Evolutionary conservation across 2,329 filamentous ascomycete species (phyloP).

Genomic region (Trichophyton equinum): DNA sequence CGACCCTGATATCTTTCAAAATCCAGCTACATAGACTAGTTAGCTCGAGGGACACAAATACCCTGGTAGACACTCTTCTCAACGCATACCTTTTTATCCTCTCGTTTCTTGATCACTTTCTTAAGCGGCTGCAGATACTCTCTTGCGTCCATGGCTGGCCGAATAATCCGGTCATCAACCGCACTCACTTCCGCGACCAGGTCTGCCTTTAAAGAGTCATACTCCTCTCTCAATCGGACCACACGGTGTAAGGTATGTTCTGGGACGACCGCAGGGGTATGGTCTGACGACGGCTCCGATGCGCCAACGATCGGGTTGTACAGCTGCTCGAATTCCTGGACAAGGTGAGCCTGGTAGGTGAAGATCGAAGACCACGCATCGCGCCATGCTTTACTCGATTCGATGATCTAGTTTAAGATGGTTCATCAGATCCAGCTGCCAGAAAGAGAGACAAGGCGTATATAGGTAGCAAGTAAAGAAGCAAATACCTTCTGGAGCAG

Average conservation of each 20-base stretch:
- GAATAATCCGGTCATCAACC: slow-evolving; percentile 58
- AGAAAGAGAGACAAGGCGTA: neutral
- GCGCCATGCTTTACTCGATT: slow-evolving; percentile 62
- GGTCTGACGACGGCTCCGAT: slow-evolving; percentile 44
- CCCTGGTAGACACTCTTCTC: neutral
- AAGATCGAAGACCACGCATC: slow-evolving; percentile 66
- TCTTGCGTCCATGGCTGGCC: slow-evolving; percentile 56
- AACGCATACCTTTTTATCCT: slow-evolving; percentile 54
- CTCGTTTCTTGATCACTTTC: slow-evolving; percentile 73
- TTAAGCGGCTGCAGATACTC: slow-evolving; percentile 58
- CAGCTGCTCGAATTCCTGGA: slow-evolving; percentile 56
- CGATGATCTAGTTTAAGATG: slow-evolving; percentile 49
- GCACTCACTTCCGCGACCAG: slow-evolving; percentile 56
- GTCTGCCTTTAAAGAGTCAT: slow-evolving; percentile 58
- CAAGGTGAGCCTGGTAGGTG: slow-evolving; percentile 52
- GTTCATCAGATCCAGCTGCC: neutral
- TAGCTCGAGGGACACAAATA: neutral
- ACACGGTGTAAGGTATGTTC: slow-evolving; percentile 51
- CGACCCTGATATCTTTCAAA: slow-evolving; percentile 66
- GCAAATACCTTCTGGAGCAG: slow-evolving; percentile 54
- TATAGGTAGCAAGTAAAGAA: neutral
- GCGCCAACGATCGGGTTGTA: slow-evolving; percentile 66
- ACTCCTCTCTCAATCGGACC: slow-evolving; percentile 51
- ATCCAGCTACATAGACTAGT: slow-evolving; percentile 43
- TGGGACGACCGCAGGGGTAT: slow-evolving; percentile 49